phyloP scores from a whole-genome alignment of 352 stramenopile genomes.

The Pythium phragmiticola region DNA sequence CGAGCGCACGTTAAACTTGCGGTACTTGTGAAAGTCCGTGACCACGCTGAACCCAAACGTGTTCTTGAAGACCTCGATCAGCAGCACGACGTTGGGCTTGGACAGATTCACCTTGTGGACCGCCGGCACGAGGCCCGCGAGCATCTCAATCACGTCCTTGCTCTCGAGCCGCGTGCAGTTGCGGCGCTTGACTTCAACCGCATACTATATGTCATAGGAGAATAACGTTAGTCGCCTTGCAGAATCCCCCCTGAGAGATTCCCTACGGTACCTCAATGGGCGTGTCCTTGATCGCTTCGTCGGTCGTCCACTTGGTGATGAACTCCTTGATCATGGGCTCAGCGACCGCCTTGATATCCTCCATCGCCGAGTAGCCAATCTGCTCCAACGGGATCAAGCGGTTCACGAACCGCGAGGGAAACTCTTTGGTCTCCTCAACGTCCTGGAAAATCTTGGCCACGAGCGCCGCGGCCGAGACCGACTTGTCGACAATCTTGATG shows the following conservation, averaged over 20 bases:
- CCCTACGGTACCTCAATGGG: conserved; percentile 17
- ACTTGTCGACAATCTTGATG: conserved; percentile 59
- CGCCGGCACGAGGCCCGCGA: conserved; percentile 50
- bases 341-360: conserved; percentile 57
- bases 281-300: conserved; percentile 28
- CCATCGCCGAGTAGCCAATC: conserved; percentile 57
- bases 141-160: conserved; percentile 71
- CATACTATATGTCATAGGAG: conserved; percentile 26
- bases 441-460: conserved; percentile 64
- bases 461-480: conserved; percentile 44
- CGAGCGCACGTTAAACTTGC: conserved; percentile 78
- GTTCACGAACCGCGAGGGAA: conserved; percentile 72
- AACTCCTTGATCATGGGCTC: conserved; percentile 54
- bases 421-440: conserved; percentile 61
- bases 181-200: conserved; percentile 76
- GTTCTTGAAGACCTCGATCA: conserved; percentile 78
- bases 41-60: conserved; percentile 73
- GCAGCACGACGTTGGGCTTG: conserved; percentile 51
- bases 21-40: conserved; percentile 70
- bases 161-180: conserved; percentile 74
- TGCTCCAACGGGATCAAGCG: conserved; percentile 75
- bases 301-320: conserved; percentile 21
- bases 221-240: too few species aligned
- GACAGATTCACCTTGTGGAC: conserved; percentile 82
- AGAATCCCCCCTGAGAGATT: too few species aligned